Percentiles rank a stretch among this genome's conserved stretches.
Conservation (phyloP, 129 eudicot species). For the Chrysanthemum lavandulifolium region DNA sequence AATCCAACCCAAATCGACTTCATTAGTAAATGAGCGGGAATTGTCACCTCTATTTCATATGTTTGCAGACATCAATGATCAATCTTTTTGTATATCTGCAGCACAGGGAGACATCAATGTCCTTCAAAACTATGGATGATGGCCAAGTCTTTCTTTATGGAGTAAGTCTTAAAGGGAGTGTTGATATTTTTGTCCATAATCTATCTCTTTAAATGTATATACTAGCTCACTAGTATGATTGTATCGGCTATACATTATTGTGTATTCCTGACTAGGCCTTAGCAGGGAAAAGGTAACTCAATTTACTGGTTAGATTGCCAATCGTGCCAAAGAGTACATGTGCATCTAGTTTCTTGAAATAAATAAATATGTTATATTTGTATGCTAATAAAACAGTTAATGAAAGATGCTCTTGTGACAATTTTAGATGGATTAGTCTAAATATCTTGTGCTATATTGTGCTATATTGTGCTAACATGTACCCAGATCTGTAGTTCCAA, state of each 20-base stretch:
- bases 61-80: background rate
- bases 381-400: background rate
- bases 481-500: slow-evolving; percentile 2
- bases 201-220: background rate
- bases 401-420: slow-evolving; percentile 6
- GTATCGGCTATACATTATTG: background rate
- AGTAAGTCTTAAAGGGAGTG: slow-evolving; percentile 41
- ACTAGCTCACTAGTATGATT: background rate
- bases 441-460: background rate
- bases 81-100: slow-evolving; percentile 41
- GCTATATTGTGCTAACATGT: background rate
- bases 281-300: background rate
- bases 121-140: slow-evolving; percentile 98
- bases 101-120: slow-evolving; percentile 98
- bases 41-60: background rate
- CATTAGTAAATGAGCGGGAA: background rate
- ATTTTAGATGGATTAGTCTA: background rate
- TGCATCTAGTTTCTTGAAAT: slow-evolving; percentile 12
- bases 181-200: slow-evolving; percentile 6
- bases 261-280: background rate
- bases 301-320: background rate
- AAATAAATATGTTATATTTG: slow-evolving; percentile 2
- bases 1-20: background rate
- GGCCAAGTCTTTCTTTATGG: slow-evolving; percentile 91
- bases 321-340: background rate